Conservation (phyloP, 2,329 filamentous ascomycete genomes). For the Didymella pomorum region DNA sequence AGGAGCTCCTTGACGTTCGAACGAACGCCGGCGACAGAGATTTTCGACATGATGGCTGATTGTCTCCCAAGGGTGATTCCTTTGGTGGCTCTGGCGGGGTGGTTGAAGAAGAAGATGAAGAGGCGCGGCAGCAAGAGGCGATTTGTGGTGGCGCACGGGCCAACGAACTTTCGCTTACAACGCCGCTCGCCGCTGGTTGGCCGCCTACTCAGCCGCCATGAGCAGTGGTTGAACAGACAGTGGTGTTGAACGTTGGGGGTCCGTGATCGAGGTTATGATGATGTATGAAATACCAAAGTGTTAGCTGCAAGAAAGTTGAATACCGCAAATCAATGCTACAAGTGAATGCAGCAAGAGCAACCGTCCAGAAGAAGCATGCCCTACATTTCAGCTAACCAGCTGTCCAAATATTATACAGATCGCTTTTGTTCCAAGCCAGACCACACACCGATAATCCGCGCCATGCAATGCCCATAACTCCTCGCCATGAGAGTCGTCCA, state of each 20-base stretch:
- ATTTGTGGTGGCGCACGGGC: constrained; percentile 7
- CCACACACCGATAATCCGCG: constrained; percentile 25
- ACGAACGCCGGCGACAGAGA: constrained; percentile 93
- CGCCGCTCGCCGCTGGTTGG: neutral
- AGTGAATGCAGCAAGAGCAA: neutral
- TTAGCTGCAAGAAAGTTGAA: neutral
- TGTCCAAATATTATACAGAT: constrained; percentile 37
- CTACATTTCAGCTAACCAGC: constrained; percentile 16
- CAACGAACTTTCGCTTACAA: constrained; percentile 21
- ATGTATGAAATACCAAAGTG: too few species aligned
- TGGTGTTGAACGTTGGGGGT: too few species aligned
- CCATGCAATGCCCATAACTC: constrained; percentile 44
- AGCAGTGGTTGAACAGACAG: neutral
- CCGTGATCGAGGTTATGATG: too few species aligned
- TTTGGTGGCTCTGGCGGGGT: constrained; percentile 52
- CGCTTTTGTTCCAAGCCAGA: constrained; percentile 30
- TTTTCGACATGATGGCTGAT: constrained; percentile 75
- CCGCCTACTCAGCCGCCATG: neutral
- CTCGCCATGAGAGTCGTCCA: constrained; percentile 35
- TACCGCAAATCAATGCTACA: neutral
- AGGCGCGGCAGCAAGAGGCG: constrained; percentile 21
- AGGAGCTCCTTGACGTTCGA: constrained; percentile 92
- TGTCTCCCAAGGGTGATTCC: constrained; percentile 59
- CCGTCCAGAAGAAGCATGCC: constrained; percentile 7
- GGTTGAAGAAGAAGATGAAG: constrained; percentile 38